A percentile compares a stretch with the other conserved stretches of the same genome.
phyloP scores from a whole-genome alignment of 2,329 filamentous ascomycete species.

The Raffaelea deltoideospora region DNA sequence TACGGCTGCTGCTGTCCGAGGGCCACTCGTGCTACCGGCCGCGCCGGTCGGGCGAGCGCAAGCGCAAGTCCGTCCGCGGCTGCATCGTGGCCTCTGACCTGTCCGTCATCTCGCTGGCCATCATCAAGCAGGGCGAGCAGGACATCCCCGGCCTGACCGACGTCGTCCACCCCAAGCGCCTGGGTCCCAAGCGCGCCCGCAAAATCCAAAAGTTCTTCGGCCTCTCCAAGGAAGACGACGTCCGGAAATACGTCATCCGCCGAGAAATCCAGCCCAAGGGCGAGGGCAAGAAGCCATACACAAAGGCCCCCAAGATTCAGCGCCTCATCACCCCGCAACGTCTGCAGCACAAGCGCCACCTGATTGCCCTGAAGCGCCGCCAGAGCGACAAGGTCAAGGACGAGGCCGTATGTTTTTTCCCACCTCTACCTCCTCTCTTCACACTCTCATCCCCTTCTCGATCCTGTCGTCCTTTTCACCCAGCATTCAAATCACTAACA shows the following conservation, averaged over 20 bases:
- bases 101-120: conserved; percentile 80
- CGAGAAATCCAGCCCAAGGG: conserved; percentile 94
- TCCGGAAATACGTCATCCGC: conserved; percentile 99
- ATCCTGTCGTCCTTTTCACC: neutral
- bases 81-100: conserved; percentile 97
- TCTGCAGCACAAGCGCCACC: conserved; percentile 99
- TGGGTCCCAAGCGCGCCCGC: conserved; percentile 98
- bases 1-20: conserved; percentile 85
- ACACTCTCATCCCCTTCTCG: neutral
- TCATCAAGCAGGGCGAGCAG: conserved; percentile 94
- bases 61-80: conserved; percentile 97
- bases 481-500: conserved; percentile 23
- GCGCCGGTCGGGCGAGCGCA: conserved; percentile 95
- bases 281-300: conserved; percentile 96
- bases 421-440: neutral
- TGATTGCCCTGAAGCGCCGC: conserved; percentile 95
- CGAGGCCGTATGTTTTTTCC: conserved; percentile 65
- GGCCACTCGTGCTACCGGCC: conserved; percentile 99
- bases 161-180: conserved; percentile 94
- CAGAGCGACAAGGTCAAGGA: conserved; percentile 96
- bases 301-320: conserved; percentile 99
- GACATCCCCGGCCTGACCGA: conserved; percentile 96
- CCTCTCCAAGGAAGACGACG: conserved; percentile 99
- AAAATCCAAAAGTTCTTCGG: conserved; percentile 99
- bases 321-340: conserved; percentile 98